A percentile compares a stretch with the other conserved stretches of the same genome.
Conservation (phyloP, 305 asterid genomes). For the Andrographis paniculata region DNA sequence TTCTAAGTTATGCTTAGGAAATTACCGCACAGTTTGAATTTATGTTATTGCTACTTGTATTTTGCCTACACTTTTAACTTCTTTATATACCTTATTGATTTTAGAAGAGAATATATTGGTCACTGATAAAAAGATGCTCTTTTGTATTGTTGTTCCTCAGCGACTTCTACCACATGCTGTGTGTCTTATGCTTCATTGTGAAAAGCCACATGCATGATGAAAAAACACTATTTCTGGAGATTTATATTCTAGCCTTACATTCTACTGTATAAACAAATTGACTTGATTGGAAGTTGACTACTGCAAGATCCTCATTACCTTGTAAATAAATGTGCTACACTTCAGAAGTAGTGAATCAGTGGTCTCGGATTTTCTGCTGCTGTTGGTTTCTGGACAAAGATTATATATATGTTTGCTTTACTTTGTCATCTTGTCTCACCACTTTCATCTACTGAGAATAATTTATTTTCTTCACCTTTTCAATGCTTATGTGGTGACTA, state of each 20-base stretch:
- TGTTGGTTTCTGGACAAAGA: conserved; percentile 2
- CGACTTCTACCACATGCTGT: conserved; percentile 6
- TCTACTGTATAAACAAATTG: conserved; percentile 13
- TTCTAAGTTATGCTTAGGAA: conserved; percentile 4
- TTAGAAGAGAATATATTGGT: background rate
- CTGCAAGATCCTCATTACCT: conserved; percentile 2
- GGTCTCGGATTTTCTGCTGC: background rate
- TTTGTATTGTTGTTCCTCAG: conserved; percentile 9
- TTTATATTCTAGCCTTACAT: conserved; percentile 9
- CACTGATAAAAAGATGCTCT: background rate
- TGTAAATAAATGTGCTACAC: background rate
- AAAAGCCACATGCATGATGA: conserved; percentile 6
- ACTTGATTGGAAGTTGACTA: background rate
- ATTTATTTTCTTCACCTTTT: conserved; percentile 3
- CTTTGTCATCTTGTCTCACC: background rate
- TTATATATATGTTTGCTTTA: background rate
- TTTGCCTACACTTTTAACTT: background rate
- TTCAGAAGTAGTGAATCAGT: background rate
- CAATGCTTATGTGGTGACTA: background rate
- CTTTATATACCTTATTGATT: background rate
- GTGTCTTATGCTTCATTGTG: conserved; percentile 8
- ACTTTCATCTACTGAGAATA: background rate
- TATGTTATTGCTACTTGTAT: background rate
- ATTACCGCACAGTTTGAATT: too few relatives aligned
- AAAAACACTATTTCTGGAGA: conserved; percentile 6